phyloP scores from a whole-genome alignment of 75 land plant species.

The Cupressus sempervirens region DNA sequence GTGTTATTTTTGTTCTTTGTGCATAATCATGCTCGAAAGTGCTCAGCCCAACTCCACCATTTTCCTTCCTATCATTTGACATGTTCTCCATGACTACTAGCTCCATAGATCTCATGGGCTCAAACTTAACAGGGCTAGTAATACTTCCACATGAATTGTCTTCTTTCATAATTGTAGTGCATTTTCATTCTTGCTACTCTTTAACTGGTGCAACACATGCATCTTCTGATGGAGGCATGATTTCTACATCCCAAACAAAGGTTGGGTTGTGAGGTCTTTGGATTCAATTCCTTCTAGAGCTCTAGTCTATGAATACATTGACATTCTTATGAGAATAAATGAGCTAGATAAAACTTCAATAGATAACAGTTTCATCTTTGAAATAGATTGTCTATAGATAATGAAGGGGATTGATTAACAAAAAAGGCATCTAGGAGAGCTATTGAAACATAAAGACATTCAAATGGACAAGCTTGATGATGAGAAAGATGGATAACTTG shows the following conservation, averaged over 20 bases:
- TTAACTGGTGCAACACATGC: too few species aligned
- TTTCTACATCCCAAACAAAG: slow-evolving; percentile 70
- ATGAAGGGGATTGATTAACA: slow-evolving; percentile 76
- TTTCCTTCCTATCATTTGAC: too few species aligned
- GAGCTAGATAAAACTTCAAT: slow-evolving; percentile 31
- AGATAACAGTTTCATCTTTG: slow-evolving; percentile 76
- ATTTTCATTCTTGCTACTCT: too few species aligned
- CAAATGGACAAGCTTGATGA: slow-evolving; percentile 21
- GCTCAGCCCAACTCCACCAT: too few species aligned
- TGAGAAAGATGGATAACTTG: slow-evolving; percentile 33
- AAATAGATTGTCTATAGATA: slow-evolving; percentile 84
- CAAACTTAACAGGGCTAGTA: too few species aligned
- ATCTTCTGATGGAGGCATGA: too few species aligned
- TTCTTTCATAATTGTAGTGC: too few species aligned
- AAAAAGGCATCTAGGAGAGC: slow-evolving; percentile 41
- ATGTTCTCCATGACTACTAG: too few species aligned
- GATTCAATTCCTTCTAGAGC: slow-evolving; percentile 93
- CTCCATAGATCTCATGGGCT: too few species aligned
- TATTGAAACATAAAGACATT: slow-evolving; percentile 13
- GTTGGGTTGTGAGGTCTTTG: slow-evolving; percentile 95
- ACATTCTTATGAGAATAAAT: slow-evolving; percentile 53
- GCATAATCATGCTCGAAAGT: too few species aligned
- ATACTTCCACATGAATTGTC: too few species aligned
- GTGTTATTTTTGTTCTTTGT: too few species aligned
- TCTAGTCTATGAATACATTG: slow-evolving; percentile 83